A percentile compares a stretch with the other conserved stretches of the same genome.
These are phyloP conservation scores for Sphaerulina populicola DNA, from an alignment of 2,329 filamentous ascomycete genomes.

Conservation along the genomic window DNA sequence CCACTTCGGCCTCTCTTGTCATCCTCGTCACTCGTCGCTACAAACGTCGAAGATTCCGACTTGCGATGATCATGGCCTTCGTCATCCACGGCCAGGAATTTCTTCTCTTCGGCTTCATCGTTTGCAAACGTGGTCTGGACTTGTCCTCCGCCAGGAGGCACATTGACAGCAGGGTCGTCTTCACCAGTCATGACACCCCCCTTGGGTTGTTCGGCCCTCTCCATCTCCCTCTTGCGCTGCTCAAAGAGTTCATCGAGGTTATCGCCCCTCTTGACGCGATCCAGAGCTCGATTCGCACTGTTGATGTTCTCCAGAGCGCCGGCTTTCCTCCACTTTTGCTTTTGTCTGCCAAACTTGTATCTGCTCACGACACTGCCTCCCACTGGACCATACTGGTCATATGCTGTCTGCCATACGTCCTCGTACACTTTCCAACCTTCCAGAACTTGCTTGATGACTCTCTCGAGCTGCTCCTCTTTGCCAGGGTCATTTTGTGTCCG, in stretches of 20 bases:
- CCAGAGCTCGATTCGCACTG: constrained; percentile 27
- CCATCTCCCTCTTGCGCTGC: constrained; percentile 2
- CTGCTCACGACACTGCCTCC: constrained; percentile 21
- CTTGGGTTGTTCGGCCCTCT: constrained; percentile 1
- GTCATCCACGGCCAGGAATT: not conserved
- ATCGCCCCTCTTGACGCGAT: constrained; percentile 23
- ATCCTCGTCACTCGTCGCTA: constrained; percentile 1
- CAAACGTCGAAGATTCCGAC: not conserved
- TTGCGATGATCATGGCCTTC: not conserved
- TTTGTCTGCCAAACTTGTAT: constrained; percentile 22
- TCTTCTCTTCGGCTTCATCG: constrained; percentile 3
- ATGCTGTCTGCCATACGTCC: constrained; percentile 28
- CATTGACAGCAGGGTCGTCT: not conserved
- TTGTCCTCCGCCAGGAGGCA: constrained; percentile 5
- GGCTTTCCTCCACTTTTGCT: constrained; percentile 26
- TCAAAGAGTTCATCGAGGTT: constrained; percentile 27
- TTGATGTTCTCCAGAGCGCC: constrained; percentile 31
- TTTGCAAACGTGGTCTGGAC: not conserved
- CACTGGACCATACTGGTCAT: constrained; percentile 17
- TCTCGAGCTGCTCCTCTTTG: constrained; percentile 14
- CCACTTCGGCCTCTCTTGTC: not conserved
- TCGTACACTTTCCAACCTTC: constrained; percentile 31
- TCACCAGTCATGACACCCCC: not conserved
- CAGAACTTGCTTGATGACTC: constrained; percentile 19
- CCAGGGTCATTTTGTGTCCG: constrained; percentile 11